Conservation (phyloP, 805 yeast species). For the Blastobotrys americana region DNA sequence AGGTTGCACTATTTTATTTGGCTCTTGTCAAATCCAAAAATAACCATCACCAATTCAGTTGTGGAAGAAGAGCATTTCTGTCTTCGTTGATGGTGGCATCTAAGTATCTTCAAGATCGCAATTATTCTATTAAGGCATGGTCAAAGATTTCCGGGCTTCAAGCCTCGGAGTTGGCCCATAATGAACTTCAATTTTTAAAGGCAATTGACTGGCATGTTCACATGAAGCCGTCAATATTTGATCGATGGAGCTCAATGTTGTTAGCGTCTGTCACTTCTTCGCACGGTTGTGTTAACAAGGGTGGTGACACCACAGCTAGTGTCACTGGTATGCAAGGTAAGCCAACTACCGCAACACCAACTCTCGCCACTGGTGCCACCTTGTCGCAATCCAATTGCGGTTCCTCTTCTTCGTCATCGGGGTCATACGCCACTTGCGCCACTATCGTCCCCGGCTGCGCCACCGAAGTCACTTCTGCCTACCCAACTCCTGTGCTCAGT, state of each 20-base stretch:
- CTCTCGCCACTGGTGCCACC: no score
- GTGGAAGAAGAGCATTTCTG: slow-evolving; percentile 63
- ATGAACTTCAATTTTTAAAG: slow-evolving; percentile 49
- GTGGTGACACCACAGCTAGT: no score
- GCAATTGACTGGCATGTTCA: slow-evolving; percentile 51
- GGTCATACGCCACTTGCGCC: no score
- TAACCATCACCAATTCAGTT: slow-evolving; percentile 20
- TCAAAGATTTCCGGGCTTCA: slow-evolving; percentile 62
- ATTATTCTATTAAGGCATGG: slow-evolving; percentile 67
- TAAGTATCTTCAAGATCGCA: slow-evolving; percentile 67
- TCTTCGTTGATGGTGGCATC: slow-evolving; percentile 63
- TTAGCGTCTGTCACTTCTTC: slow-evolving; percentile 1
- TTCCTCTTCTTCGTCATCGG: no score
- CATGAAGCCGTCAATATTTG: slow-evolving; percentile 43
- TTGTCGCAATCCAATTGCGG: no score
- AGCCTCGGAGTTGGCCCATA: slow-evolving; percentile 39
- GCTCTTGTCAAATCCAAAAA: slow-evolving; percentile 33
- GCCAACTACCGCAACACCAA: neutral
- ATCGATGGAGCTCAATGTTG: slow-evolving; percentile 33
- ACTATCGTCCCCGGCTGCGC: neutral
- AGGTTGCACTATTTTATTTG: slow-evolving; percentile 61
- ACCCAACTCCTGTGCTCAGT: slow-evolving; percentile 1
- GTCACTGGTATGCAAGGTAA: no score
- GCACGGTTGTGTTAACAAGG: no score
- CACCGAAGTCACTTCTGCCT: neutral